Evolutionary conservation across 768 basidiomycete genomes (phyloP).

Genomic region (Lactarius vividus): DNA sequence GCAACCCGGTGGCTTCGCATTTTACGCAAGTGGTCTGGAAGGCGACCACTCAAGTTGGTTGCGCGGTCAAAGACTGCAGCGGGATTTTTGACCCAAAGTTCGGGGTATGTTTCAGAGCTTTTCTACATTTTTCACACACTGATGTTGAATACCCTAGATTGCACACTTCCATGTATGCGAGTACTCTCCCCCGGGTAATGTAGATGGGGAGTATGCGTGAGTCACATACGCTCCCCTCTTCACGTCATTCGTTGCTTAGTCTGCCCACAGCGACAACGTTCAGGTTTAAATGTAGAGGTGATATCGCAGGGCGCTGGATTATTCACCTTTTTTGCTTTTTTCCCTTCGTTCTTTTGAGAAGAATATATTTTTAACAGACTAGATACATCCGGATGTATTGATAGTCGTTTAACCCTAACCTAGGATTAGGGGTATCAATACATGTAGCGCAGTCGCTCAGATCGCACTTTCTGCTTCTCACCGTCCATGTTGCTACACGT

Average conservation of each 20-base stretch:
- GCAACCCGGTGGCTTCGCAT: constrained; percentile 58
- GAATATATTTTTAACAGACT: neutral
- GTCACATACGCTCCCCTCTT: constrained; percentile 32
- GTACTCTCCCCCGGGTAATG: constrained; percentile 62
- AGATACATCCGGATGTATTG: constrained; percentile 26
- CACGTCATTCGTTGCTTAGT: neutral
- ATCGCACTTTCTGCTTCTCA: neutral
- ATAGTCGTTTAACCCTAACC: constrained; percentile 12
- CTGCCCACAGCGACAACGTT: constrained; percentile 34
- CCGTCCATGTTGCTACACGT: neutral
- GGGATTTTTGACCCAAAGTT: constrained; percentile 52
- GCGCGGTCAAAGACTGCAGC: constrained; percentile 51
- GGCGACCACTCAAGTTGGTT: constrained; percentile 58
- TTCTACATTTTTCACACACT: neutral
- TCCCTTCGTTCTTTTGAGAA: neutral
- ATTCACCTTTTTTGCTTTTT: neutral
- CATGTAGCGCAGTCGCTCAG: neutral
- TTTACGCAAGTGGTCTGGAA: constrained; percentile 83
- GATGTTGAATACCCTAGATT: constrained; percentile 35
- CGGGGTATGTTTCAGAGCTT: constrained; percentile 43
- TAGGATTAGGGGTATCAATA: neutral
- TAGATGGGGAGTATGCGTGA: constrained; percentile 59
- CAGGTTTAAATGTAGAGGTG: constrained; percentile 27
- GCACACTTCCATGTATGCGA: constrained; percentile 68
- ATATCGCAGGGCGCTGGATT: constrained; percentile 1